Percentiles rank a stretch among this genome's conserved stretches.
These are phyloP conservation scores for Trichoderma simmonsii DNA, from an alignment of 2,329 filamentous ascomycete species.

Conservation along the genomic window DNA sequence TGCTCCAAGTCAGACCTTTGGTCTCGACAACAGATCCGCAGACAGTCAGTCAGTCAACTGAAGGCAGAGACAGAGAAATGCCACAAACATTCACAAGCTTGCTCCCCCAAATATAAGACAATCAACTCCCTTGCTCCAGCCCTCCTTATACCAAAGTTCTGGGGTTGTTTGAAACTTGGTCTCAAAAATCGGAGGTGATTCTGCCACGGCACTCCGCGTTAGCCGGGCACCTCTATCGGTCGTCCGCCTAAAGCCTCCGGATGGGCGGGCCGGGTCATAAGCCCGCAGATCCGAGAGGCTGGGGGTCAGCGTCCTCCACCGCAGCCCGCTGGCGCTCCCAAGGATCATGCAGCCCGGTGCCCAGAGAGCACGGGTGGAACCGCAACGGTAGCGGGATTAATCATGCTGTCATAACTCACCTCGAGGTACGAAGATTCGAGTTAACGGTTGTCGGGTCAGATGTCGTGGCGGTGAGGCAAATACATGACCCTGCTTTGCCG, in stretches of 20 bases:
- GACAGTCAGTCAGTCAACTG: neutral
- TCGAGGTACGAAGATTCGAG: conserved; percentile 37
- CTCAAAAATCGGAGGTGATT: conserved; percentile 42
- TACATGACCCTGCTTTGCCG: conserved; percentile 1
- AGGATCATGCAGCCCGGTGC: conserved; percentile 13
- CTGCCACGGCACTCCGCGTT: conserved; percentile 24
- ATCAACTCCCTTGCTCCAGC: conserved; percentile 20
- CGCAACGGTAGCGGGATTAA: neutral
- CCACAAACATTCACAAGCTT: neutral
- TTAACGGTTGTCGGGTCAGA: conserved; percentile 34
- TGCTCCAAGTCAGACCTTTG: neutral
- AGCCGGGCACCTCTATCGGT: conserved; percentile 3
- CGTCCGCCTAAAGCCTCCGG: conserved; percentile 5
- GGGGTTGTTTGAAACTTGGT: conserved; percentile 49
- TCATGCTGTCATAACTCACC: conserved; percentile 34
- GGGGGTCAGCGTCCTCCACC: conserved; percentile 8
- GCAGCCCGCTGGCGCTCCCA: neutral
- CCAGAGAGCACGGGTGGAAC: conserved; percentile 17
- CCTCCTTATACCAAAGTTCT: conserved; percentile 50
- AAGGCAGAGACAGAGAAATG: neutral
- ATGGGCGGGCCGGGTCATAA: conserved; percentile 16
- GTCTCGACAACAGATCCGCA: neutral
- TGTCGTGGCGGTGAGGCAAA: conserved; percentile 29
- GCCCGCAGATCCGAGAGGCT: conserved; percentile 16
- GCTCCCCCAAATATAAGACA: neutral